Base-by-base conservation (phyloP, 2,329 filamentous ascomycete genomes). In the Colletotrichum destructivum region DNA sequence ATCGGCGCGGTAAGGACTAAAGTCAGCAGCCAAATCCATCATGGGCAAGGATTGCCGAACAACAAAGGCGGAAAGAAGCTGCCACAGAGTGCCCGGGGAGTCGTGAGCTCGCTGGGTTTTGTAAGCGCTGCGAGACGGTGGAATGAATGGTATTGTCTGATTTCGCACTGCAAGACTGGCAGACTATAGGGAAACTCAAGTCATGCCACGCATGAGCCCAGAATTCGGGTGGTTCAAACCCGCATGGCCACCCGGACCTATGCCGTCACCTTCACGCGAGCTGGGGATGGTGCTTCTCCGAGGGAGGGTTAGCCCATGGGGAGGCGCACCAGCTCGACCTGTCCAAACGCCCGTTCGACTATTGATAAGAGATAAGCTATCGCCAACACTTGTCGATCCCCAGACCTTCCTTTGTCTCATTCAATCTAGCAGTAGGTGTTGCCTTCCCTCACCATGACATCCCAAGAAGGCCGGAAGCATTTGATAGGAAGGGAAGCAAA, bases 1-100 rank as follows among this genome's bases (percentile, higher is more conserved):
- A 79, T 90, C 88, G 4, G 84, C 67, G 69, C 88, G 81, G 77
- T 90, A 90, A 1, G 88, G 88, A 31, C 87, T 89, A 76, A 89
- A 89, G 66, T 88, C 84, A 73, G 85, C 82, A 2, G 84, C 77
- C 2, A 75, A 75, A 61, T 79, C 77, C 78, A 80, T 80, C 16
- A 51, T 57, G n/a, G 12, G 12, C 38, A 57, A 57, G 35, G 55
- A 21, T 42, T 57, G 2, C n/a, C n/a, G 13, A 56, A 9, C 15
- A 47, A 51, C 13, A 18, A 51, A 23, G 13, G 13, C 16, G 6
- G 35, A 18, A 26, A 16, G 35, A 42, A 13, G 35, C 40, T 9
- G 4, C 3, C 26, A 38, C 31, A 42, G 47, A 8, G 13, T 12
- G 3, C 7, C 15, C 1, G 23, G 55, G 15, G 47, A 54, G 54